Percentiles rank a stretch among this genome's conserved stretches.
phyloP scores from a whole-genome alignment of 2,329 filamentous ascomycete species.

The Paecilomyces variotii region DNA sequence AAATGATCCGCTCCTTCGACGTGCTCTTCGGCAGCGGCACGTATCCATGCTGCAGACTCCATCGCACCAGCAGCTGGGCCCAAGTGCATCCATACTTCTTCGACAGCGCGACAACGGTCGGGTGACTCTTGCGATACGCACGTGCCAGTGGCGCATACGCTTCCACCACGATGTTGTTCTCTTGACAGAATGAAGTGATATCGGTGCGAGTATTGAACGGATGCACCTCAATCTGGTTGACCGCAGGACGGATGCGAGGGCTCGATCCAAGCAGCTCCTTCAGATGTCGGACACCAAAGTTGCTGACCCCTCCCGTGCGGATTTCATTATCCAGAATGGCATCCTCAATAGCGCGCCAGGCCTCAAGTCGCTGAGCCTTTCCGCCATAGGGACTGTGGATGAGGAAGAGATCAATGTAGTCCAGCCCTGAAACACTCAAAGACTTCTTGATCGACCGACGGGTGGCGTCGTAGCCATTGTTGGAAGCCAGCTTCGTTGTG shows the following conservation, averaged over 20 bases:
- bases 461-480: conserved; percentile 58
- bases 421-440: conserved; percentile 57
- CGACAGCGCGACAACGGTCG: conserved; percentile 53
- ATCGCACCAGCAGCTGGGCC: conserved; percentile 68
- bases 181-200: conserved; percentile 59
- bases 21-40: conserved; percentile 68
- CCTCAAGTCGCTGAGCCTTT: conserved; percentile 56
- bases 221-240: conserved; percentile 78
- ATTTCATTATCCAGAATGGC: conserved; percentile 65
- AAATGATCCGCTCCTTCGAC: conserved; percentile 52
- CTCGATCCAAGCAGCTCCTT: conserved; percentile 59
- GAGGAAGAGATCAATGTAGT: conserved; percentile 72
- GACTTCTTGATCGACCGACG: conserved; percentile 58
- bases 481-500: conserved; percentile 68
- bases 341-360: conserved; percentile 71
- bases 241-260: conserved; percentile 55
- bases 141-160: conserved; percentile 73
- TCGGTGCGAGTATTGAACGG: conserved; percentile 68
- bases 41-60: conserved; percentile 68
- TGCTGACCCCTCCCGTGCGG: conserved; percentile 65
- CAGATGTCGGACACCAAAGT: conserved; percentile 68
- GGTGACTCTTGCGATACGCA: conserved; percentile 61
- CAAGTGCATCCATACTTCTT: conserved; percentile 62
- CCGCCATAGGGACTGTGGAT: conserved; percentile 75
- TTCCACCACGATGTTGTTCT: conserved; percentile 62